These are phyloP conservation scores for Westerdykella ornata DNA, from an alignment of 2,329 filamentous ascomycete genomes.

Conservation along the genomic window DNA sequence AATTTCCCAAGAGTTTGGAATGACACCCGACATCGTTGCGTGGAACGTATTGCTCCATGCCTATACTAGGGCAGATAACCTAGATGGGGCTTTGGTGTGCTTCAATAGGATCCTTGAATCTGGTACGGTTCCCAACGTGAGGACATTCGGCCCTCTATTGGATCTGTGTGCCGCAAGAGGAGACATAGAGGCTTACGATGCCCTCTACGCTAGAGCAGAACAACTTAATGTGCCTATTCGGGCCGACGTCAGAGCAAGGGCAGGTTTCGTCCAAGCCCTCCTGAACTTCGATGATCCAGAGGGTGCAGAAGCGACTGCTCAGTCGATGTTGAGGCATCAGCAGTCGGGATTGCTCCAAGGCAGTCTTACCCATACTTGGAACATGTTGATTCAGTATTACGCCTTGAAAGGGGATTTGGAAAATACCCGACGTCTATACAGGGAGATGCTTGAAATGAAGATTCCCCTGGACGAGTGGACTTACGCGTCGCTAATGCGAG, in stretches of 20 bases:
- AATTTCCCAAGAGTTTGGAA: slow-evolving; percentile 51
- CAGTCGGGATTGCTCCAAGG: slow-evolving; percentile 39
- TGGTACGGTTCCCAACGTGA: slow-evolving; percentile 50
- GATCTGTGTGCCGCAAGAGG: slow-evolving; percentile 62
- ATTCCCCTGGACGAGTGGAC: slow-evolving; percentile 52
- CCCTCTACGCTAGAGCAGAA: slow-evolving; percentile 59
- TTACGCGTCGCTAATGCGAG: slow-evolving; percentile 56
- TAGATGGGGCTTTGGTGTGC: slow-evolving; percentile 56
- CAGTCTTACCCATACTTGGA: slow-evolving; percentile 64
- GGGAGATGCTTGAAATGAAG: slow-evolving; percentile 48
- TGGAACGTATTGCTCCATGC: slow-evolving; percentile 77
- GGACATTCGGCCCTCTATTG: slow-evolving; percentile 69
- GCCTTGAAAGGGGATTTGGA: slow-evolving; percentile 56
- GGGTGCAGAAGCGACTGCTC: slow-evolving; percentile 47
- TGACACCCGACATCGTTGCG: slow-evolving; percentile 52
- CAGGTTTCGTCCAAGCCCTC: slow-evolving; percentile 56
- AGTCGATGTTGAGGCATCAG: slow-evolving; percentile 49
- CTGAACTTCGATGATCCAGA: slow-evolving; percentile 43
- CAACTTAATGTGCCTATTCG: slow-evolving; percentile 28
- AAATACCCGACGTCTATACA: slow-evolving; percentile 49
- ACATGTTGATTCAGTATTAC: slow-evolving; percentile 64
- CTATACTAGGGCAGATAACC: slow-evolving; percentile 59
- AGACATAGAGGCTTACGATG: slow-evolving; percentile 62
- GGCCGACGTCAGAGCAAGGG: slow-evolving; percentile 18
- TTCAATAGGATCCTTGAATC: slow-evolving; percentile 56